Conservation (phyloP, 2,329 filamentous ascomycete genomes). For the Gaeumannomyces tritici region DNA sequence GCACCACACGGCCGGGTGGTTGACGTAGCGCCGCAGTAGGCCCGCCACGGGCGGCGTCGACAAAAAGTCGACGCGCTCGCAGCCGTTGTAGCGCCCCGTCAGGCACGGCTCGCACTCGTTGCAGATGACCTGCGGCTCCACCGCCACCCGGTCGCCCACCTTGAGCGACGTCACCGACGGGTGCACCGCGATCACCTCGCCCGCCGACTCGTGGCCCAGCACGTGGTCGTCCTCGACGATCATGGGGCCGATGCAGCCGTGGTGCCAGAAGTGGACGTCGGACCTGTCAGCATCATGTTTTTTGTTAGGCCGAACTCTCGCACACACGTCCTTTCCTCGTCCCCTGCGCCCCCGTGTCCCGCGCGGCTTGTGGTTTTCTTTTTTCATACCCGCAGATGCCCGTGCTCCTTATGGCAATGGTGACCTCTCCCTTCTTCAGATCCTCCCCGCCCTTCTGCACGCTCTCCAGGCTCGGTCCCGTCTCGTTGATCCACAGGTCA, state of each 20-base stretch:
- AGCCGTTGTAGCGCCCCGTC: constrained; percentile 91
- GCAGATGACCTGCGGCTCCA: constrained; percentile 93
- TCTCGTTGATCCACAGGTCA: constrained; percentile 79
- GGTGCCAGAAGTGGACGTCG: constrained; percentile 96
- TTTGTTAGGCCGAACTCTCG: background rate
- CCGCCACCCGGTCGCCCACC: constrained; percentile 80
- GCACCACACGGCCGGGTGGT: constrained; percentile 90
- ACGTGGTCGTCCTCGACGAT: constrained; percentile 83
- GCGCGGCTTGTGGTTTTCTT: constrained; percentile 11
- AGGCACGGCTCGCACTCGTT: constrained; percentile 82
- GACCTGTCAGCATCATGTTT: constrained; percentile 44
- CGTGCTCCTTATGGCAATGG: constrained; percentile 82
- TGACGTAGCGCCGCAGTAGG: constrained; percentile 83
- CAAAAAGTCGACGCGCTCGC: constrained; percentile 75
- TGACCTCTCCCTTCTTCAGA: constrained; percentile 75
- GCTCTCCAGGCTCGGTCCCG: constrained; percentile 65
- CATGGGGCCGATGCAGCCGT: constrained; percentile 92
- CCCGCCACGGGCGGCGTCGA: constrained; percentile 86
- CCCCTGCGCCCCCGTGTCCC: background rate
- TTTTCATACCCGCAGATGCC: constrained; percentile 81
- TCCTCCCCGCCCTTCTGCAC: constrained; percentile 57
- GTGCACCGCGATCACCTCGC: constrained; percentile 72
- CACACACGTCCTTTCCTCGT: background rate
- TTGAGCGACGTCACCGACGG: constrained; percentile 69
- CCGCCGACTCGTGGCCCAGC: constrained; percentile 88